Evolutionary conservation across 2,329 filamentous ascomycete species (phyloP).

Genomic region (Trichoderma simmonsii): DNA sequence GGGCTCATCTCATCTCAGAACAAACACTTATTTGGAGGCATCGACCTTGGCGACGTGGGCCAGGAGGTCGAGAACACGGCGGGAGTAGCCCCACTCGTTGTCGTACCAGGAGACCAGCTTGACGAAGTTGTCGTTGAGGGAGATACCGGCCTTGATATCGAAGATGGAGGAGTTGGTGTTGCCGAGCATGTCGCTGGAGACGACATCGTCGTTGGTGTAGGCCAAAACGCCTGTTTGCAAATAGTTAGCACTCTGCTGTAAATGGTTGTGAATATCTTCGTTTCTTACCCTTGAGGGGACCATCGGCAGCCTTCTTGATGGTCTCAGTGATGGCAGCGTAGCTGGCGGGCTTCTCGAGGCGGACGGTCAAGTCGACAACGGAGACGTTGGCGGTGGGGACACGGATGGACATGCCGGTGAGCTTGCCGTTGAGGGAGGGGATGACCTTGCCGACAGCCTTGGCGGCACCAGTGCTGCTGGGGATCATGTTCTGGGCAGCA

Average conservation of each 20-base stretch:
- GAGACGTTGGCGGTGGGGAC: conserved; percentile 98
- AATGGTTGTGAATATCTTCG: not conserved
- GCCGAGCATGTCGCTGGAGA: conserved; percentile 91
- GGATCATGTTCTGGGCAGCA: conserved; percentile 99
- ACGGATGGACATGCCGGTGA: conserved; percentile 99
- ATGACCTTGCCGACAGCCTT: conserved; percentile 99
- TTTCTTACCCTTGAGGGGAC: conserved; percentile 75
- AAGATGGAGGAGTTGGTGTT: conserved; percentile 96
- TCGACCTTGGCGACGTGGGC: conserved; percentile 79
- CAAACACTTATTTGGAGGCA: conserved; percentile 46
- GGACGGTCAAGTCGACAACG: conserved; percentile 94
- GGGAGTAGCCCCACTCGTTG: conserved; percentile 99
- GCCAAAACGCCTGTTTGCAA: conserved; percentile 68
- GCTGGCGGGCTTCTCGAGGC: conserved; percentile 82
- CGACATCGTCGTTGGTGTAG: conserved; percentile 96
- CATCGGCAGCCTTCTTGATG: conserved; percentile 83
- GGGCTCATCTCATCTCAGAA: not conserved
- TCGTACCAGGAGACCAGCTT: conserved; percentile 99
- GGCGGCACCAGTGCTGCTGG: conserved; percentile 96
- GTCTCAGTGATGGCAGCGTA: conserved; percentile 92
- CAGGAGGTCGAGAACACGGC: conserved; percentile 82
- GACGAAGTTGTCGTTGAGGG: conserved; percentile 97
- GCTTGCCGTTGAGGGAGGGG: conserved; percentile 95
- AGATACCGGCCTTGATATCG: conserved; percentile 98
- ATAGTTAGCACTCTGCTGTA: not conserved